Evolutionary conservation across 2,329 filamentous ascomycete species (phyloP).

Genomic region (Pochonia chlamydosporia): DNA sequence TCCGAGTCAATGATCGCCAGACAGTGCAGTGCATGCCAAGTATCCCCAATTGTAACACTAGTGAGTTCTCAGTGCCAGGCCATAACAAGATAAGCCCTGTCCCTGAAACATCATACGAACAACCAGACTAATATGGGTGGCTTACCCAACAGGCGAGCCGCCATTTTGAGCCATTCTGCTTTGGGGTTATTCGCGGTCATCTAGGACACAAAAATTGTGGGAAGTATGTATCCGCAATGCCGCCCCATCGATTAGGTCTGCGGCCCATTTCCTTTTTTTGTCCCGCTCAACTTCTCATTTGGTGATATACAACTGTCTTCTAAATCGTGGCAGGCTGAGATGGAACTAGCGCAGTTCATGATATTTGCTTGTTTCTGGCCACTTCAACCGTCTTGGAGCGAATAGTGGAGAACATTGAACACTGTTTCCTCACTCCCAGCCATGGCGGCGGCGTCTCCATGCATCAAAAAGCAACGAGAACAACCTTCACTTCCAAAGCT

Average conservation of each 20-base stretch:
- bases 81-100: too few species aligned
- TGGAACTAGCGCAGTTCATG: background rate
- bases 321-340: background rate
- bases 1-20: background rate
- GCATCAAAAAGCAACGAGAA: background rate
- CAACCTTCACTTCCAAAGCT: background rate
- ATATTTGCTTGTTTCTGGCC: slow-evolving; percentile 8
- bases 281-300: background rate
- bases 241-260: background rate
- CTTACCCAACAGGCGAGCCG: too few species aligned
- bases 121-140: too few species aligned
- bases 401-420: background rate
- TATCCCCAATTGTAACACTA: too few species aligned
- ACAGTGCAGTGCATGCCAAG: background rate
- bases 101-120: too few species aligned
- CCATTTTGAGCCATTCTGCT: too few species aligned
- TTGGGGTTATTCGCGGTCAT: background rate
- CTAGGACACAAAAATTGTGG: background rate
- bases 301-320: background rate
- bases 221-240: background rate
- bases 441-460: background rate
- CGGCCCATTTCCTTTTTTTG: background rate
- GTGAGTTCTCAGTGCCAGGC: too few species aligned
- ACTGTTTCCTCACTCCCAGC: background rate
- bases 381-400: background rate